Conservation (phyloP, 176 grass and related monocot species). For the Cenchrus americanus region DNA sequence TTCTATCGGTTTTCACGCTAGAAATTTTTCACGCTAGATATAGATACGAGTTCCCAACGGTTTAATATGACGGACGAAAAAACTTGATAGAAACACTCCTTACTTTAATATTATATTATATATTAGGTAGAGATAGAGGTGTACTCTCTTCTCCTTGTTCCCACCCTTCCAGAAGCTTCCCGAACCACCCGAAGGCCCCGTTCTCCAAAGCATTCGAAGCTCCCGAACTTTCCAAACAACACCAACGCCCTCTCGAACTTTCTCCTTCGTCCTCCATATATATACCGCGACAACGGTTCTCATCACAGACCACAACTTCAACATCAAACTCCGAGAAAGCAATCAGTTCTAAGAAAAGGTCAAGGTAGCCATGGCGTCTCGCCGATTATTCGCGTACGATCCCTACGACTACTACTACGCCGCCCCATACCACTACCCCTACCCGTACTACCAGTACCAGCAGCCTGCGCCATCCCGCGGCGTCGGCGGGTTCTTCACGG, state of each 20-base stretch:
- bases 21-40: too few species aligned
- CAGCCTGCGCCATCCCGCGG: not conserved
- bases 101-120: too few species aligned
- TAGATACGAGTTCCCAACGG: too few species aligned
- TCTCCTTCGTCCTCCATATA: not conserved
- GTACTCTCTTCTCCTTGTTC: not conserved
- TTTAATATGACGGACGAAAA: too few species aligned
- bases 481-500: slow-evolving; percentile 11
- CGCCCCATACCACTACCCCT: slow-evolving; percentile 4
- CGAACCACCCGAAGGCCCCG: not conserved
- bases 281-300: too few species aligned
- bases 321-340: not conserved
- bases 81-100: too few species aligned
- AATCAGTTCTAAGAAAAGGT: not conserved
- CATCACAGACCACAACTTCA: not conserved
- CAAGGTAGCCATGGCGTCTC: slow-evolving; percentile 35
- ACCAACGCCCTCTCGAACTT: not conserved
- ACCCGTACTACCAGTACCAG: not conserved
- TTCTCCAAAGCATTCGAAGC: not conserved
- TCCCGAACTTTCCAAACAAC: not conserved
- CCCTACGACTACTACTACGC: slow-evolving; percentile 44
- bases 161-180: not conserved
- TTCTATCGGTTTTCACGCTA: too few species aligned
- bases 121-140: too few species aligned
- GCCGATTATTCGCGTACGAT: slow-evolving; percentile 36